Evolutionary conservation across 139 green algal species (phyloP).

Genomic region (Micromonas commoda): DNA sequence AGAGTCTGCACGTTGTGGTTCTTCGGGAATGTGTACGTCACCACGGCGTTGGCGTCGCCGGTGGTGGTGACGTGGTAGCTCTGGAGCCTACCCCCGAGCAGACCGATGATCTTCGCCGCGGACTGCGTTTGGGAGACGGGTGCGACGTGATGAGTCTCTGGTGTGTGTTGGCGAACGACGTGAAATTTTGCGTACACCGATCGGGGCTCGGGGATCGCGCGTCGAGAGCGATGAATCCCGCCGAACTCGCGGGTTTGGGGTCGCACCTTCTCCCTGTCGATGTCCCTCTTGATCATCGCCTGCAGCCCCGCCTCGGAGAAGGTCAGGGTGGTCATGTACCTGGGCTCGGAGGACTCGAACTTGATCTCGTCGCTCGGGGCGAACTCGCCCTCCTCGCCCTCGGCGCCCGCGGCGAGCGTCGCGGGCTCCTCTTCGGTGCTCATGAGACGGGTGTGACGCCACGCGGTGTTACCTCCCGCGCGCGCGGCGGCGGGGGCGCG

Average conservation of each 20-base stretch:
- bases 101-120: background rate
- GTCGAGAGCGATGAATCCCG: background rate
- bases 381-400: slow-evolving; percentile 12
- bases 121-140: background rate
- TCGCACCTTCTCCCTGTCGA: background rate
- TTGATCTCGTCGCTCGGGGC: background rate
- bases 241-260: too few relatives aligned
- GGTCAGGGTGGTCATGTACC: slow-evolving; percentile 2
- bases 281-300: background rate
- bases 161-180: background rate
- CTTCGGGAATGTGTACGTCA: slow-evolving; percentile 22
- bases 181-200: background rate
- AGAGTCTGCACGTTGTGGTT: slow-evolving; percentile 21
- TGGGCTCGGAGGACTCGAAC: background rate
- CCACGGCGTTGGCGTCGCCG: background rate
- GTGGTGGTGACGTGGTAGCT: background rate
- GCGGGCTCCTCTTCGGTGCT: background rate
- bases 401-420: background rate
- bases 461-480: too few relatives aligned
- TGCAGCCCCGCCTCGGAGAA: background rate
- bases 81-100: background rate
- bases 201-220: background rate
- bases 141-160: background rate
- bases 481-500: too few relatives aligned
- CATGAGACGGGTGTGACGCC: too few relatives aligned